A percentile compares a stretch with the other conserved stretches of the same genome.
phyloP scores from a whole-genome alignment of 2,329 filamentous ascomycete species.

The Penicillium brasilianum region DNA sequence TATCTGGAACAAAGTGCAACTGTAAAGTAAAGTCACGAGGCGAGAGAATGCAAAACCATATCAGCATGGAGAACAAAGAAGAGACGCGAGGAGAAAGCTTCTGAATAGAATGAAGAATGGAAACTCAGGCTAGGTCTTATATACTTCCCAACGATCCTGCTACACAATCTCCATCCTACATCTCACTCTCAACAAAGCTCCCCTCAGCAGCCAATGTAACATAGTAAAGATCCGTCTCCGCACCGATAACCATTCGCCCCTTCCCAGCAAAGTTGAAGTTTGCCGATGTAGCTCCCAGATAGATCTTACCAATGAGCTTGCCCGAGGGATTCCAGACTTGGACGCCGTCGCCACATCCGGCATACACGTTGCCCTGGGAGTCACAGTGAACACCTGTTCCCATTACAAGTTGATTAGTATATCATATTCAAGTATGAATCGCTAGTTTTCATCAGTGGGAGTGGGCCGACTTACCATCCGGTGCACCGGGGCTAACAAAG shows the following conservation, averaged over 20 bases:
- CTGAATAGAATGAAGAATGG: not conserved
- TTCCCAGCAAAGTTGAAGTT: constrained; percentile 56
- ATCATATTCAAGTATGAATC: not conserved
- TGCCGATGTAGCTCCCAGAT: constrained; percentile 39
- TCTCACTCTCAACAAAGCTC: constrained; percentile 24
- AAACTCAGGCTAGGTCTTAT: not conserved
- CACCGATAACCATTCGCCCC: constrained; percentile 28
- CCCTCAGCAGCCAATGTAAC: constrained; percentile 25
- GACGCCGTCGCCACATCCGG: constrained; percentile 59
- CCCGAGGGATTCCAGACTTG: constrained; percentile 59
- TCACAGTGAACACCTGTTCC: constrained; percentile 54
- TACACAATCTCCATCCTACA: constrained; percentile 1
- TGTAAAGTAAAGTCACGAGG: not conserved
- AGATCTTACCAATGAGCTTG: constrained; percentile 61
- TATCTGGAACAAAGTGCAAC: not conserved
- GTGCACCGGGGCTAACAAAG: constrained; percentile 2
- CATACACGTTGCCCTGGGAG: constrained; percentile 60
- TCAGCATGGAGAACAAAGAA: not conserved
- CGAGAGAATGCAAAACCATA: not conserved
- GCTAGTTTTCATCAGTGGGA: no score
- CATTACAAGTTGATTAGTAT: not conserved
- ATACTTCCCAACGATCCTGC: not conserved
- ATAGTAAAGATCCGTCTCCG: constrained; percentile 28
- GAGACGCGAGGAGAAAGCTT: not conserved
- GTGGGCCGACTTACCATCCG: not conserved